phyloP scores from a whole-genome alignment of 2,329 filamentous ascomycete species.

The Chrysoporthe cubensis region DNA sequence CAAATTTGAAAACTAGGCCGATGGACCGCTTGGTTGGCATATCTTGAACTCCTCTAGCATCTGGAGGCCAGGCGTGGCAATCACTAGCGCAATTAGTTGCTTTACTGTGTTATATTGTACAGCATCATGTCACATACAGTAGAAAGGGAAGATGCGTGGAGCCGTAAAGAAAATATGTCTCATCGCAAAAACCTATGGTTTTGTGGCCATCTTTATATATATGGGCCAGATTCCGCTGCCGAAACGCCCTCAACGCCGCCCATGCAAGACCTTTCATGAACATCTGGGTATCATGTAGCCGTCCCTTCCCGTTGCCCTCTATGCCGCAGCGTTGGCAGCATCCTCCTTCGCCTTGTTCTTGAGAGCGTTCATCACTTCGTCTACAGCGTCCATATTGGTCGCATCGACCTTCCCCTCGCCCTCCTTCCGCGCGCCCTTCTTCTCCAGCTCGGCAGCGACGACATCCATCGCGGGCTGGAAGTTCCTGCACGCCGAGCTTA shows the following conservation, averaged over 20 bases:
- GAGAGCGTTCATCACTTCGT: slow-evolving; percentile 72
- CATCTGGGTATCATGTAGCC: slow-evolving; percentile 22
- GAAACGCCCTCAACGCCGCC: slow-evolving; percentile 42
- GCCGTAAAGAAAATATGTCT: slow-evolving; percentile 20
- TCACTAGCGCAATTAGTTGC: background rate
- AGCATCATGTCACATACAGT: slow-evolving; percentile 27
- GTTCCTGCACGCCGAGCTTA: slow-evolving; percentile 86
- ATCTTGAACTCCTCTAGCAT: background rate
- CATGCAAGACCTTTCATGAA: slow-evolving; percentile 35
- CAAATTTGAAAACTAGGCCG: slow-evolving; percentile 53
- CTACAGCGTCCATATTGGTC: slow-evolving; percentile 83
- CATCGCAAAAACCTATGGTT: slow-evolving; percentile 15
- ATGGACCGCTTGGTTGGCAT: slow-evolving; percentile 29
- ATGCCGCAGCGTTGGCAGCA: slow-evolving; percentile 25
- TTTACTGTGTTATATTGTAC: slow-evolving; percentile 30
- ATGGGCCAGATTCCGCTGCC: background rate
- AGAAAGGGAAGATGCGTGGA: slow-evolving; percentile 7
- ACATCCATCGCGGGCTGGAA: slow-evolving; percentile 82
- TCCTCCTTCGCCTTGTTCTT: slow-evolving; percentile 54
- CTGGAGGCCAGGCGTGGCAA: background rate
- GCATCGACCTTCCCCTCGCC: slow-evolving; percentile 71
- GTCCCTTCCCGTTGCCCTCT: slow-evolving; percentile 7
- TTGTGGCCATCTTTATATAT: slow-evolving; percentile 8
- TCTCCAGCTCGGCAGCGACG: slow-evolving; percentile 64
- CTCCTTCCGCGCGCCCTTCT: slow-evolving; percentile 50